phyloP scores from a whole-genome alignment of 495 filamentous ascomycete genomes.

The Cairneyella variabilis region DNA sequence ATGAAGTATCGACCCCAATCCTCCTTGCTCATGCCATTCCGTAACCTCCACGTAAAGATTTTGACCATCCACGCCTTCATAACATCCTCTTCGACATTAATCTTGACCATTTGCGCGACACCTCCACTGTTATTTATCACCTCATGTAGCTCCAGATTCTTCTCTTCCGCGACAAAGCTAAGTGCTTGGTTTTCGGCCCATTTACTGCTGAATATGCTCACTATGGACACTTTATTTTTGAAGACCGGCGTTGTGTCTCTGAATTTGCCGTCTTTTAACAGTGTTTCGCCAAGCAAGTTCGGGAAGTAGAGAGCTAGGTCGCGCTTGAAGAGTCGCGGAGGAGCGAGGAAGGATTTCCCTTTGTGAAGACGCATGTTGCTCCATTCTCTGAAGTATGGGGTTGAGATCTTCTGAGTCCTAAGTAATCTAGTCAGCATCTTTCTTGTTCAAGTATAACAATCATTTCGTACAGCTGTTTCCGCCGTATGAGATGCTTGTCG shows the following conservation, averaged over 20 bases:
- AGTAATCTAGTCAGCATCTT: background rate
- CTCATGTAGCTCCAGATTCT: constrained; percentile 62
- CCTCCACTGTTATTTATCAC: constrained; percentile 42
- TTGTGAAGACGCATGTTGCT: constrained; percentile 71
- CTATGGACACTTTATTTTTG: constrained; percentile 66
- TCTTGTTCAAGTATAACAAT: background rate
- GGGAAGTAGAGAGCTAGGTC: constrained; percentile 87
- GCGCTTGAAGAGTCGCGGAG: constrained; percentile 67
- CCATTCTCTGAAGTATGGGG: constrained; percentile 94
- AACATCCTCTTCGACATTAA: constrained; percentile 81
- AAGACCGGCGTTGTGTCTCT: constrained; percentile 71
- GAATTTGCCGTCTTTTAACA: constrained; percentile 39
- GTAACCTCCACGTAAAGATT: constrained; percentile 61
- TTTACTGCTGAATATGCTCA: constrained; percentile 71
- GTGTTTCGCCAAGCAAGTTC: constrained; percentile 77
- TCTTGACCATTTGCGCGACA: constrained; percentile 67
- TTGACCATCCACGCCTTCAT: constrained; percentile 72
- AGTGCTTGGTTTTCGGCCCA: constrained; percentile 84
- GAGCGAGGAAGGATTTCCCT: constrained; percentile 86
- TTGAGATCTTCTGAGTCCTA: constrained; percentile 57
- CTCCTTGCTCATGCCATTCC: constrained; percentile 48
- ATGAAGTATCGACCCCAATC: constrained; percentile 78
- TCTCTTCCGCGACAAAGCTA: constrained; percentile 59
- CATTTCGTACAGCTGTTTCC: constrained; percentile 62
- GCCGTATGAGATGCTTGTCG: constrained; percentile 71